A percentile compares a stretch with the other conserved stretches of the same genome.
Evolutionary conservation across 1,139 yeast species (phyloP).

Genomic region (Arxiozyma telluris): DNA sequence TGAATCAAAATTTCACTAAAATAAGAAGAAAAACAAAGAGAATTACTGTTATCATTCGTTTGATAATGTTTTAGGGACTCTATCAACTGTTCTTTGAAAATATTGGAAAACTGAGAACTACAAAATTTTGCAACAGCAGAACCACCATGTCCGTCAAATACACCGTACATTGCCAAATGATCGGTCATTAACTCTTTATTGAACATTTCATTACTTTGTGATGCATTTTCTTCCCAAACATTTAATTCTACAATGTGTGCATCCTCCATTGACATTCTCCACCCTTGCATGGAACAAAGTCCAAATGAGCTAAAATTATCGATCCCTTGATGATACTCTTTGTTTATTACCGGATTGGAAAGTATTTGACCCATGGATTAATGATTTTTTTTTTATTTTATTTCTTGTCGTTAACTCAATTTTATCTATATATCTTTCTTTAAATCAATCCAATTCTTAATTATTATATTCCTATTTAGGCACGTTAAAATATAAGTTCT

Average conservation of each 20-base stretch:
- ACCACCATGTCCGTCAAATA: conserved; percentile 98
- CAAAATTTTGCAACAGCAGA: conserved; percentile 82
- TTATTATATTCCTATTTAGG: no score
- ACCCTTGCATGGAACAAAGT: conserved; percentile 94
- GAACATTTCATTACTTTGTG: background rate
- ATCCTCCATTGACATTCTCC: conserved; percentile 98
- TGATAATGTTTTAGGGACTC: conserved; percentile 14
- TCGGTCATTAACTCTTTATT: conserved; percentile 17
- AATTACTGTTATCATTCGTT: conserved; percentile 21
- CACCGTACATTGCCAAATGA: conserved; percentile 78
- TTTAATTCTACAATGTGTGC: conserved; percentile 45
- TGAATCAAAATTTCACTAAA: background rate
- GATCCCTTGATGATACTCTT: conserved; percentile 61
- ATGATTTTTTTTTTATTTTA: background rate
- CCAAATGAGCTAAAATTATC: conserved; percentile 70
- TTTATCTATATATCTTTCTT: no score
- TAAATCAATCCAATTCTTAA: no score
- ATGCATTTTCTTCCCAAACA: conserved; percentile 37
- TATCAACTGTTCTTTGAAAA: conserved; percentile 54
- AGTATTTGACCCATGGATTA: conserved; percentile 62
- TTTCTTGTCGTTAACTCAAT: background rate
- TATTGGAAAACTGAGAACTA: conserved; percentile 66
- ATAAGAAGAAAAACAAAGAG: background rate
- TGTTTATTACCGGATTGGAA: conserved; percentile 62
- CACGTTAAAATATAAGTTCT: no score